Conservation (phyloP, 208 protist species). For the Acanthamoeba polyphaga region DNA sequence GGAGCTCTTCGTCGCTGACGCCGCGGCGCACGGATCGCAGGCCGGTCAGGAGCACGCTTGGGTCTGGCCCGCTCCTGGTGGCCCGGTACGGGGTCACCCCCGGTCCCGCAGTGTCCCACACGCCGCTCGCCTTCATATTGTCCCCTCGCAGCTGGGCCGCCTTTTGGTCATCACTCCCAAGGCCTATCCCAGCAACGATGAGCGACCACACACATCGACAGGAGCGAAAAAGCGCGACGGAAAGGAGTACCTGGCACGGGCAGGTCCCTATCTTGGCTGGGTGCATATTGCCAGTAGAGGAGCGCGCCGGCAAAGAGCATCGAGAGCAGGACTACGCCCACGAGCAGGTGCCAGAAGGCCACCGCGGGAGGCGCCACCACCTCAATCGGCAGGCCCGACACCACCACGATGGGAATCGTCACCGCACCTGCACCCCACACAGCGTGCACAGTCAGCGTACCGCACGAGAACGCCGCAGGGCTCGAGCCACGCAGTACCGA, state of each 20-base stretch:
- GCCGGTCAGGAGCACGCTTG: neutral
- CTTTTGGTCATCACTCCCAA: neutral
- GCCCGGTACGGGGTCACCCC: constrained; percentile 15
- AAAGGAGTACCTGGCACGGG: neutral
- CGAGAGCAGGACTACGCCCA: neutral
- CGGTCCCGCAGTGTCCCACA: neutral
- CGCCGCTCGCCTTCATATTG: neutral
- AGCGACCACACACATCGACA: neutral
- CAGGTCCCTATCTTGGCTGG: neutral
- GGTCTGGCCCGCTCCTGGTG: neutral
- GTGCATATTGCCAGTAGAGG: constrained; percentile 34
- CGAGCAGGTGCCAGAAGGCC: constrained; percentile 16
- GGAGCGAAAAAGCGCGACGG: neutral
- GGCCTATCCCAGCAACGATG: neutral
- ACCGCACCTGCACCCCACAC: neutral
- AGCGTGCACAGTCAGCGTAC: too few species aligned
- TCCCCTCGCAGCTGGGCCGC: neutral
- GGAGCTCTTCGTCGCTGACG: neutral
- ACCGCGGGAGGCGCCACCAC: neutral
- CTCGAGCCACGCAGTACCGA: neutral
- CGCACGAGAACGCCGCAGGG: too few species aligned
- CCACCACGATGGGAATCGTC: constrained; percentile 37
- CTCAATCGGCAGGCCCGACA: constrained; percentile 11
- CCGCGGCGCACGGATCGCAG: constrained; percentile 33
- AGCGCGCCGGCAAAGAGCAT: neutral